These are phyloP conservation scores for Penicillium ochrochloron DNA, from an alignment of 495 filamentous ascomycete genomes.

Conservation along the genomic window DNA sequence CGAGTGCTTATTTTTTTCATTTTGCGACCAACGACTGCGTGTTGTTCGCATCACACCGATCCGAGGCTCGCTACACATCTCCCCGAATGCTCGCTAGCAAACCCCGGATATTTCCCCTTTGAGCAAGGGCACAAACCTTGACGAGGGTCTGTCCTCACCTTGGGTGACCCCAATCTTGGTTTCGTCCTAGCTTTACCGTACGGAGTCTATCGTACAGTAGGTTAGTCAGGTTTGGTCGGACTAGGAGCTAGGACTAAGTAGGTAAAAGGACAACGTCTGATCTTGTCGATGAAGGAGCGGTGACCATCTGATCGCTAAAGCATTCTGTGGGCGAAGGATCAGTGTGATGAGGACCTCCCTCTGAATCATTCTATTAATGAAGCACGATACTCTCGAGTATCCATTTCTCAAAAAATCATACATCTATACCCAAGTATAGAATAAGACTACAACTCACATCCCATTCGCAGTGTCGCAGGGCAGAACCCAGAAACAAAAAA, in stretches of 20 bases:
- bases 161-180: slow-evolving; percentile 1
- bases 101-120: slow-evolving; percentile 14
- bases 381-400: not conserved
- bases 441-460: not conserved
- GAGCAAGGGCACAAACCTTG: slow-evolving; percentile 19
- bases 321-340: not conserved
- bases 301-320: not conserved
- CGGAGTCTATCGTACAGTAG: not conserved
- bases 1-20: not conserved
- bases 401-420: not conserved
- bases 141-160: not conserved
- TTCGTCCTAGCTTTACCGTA: not conserved
- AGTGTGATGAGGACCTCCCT: not conserved
- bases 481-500: not conserved
- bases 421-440: not conserved
- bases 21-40: not conserved
- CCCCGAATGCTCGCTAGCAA: slow-evolving; percentile 1
- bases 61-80: slow-evolving; percentile 21
- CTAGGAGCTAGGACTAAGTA: not conserved
- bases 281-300: not conserved
- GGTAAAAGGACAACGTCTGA: not conserved
- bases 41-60: not conserved
- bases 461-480: slow-evolving; percentile 1
- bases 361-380: not conserved
- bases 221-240: not conserved